A percentile compares a stretch with the other conserved stretches of the same genome.
Evolutionary conservation across 2,329 filamentous ascomycete species (phyloP).

Genomic region (Neofusicoccum sp.): DNA sequence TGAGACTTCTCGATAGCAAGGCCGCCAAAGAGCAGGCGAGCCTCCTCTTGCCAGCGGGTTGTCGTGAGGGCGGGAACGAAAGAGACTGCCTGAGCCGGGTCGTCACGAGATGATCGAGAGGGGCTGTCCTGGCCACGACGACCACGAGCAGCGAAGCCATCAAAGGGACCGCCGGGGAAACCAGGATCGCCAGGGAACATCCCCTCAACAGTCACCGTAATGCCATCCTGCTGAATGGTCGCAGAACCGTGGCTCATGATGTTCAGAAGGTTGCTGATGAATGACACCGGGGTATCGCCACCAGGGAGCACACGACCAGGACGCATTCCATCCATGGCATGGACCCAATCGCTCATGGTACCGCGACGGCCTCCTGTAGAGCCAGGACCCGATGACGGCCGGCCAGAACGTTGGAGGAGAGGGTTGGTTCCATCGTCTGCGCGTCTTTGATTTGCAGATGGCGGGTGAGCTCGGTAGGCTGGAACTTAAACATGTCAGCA

Average conservation of each 20-base stretch:
- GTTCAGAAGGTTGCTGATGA: conserved; percentile 58
- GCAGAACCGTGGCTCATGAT: conserved; percentile 49
- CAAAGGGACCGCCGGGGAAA: conserved; percentile 1
- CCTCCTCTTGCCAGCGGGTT: conserved; percentile 84
- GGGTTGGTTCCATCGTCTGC: conserved; percentile 85
- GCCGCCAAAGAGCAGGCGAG: conserved; percentile 76
- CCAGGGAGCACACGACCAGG: conserved; percentile 43
- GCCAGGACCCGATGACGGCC: conserved; percentile 26
- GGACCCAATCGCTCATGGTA: conserved; percentile 44
- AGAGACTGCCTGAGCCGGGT: conserved; percentile 70
- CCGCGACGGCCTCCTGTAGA: conserved; percentile 6
- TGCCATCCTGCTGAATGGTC: conserved; percentile 41
- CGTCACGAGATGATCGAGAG: conserved; percentile 45
- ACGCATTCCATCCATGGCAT: conserved; percentile 49
- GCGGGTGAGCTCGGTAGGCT: conserved; percentile 54
- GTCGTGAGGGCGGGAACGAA: conserved; percentile 72
- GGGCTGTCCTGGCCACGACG: conserved; percentile 32
- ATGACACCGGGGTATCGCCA: conserved; percentile 52
- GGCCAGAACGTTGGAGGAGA: conserved; percentile 66
- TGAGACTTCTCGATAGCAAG: conserved; percentile 66
- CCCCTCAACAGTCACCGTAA: conserved; percentile 35
- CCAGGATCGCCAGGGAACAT: conserved; percentile 42
- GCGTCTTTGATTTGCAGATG: conserved; percentile 54
- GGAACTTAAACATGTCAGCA: conserved; percentile 30
- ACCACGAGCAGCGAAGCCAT: conserved; percentile 31